Evolutionary conservation across 257 asterid genomes (phyloP).

Genomic region (Solanum paucissectum): DNA sequence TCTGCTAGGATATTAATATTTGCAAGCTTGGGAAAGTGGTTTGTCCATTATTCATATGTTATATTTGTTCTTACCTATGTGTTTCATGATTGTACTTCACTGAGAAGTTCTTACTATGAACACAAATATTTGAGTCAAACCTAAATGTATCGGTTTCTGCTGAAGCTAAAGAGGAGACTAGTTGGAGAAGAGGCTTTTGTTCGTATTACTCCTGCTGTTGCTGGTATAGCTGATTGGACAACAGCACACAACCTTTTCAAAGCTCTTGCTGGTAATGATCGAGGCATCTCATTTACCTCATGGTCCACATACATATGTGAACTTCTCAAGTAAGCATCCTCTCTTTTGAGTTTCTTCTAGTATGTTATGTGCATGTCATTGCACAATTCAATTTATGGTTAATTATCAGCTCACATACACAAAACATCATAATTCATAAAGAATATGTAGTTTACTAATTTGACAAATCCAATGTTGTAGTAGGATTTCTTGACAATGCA

Average conservation of each 20-base stretch:
- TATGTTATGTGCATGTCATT: neutral
- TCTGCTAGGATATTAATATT: neutral
- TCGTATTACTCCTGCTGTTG: slow-evolving; percentile 91
- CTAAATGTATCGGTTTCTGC: neutral
- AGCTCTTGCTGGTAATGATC: slow-evolving; percentile 74
- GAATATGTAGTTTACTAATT: neutral
- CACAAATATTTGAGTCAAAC: neutral
- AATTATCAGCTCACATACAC: neutral
- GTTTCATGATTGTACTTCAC: neutral
- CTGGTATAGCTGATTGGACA: slow-evolving; percentile 91
- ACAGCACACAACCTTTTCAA: slow-evolving; percentile 84
- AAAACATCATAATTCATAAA: neutral
- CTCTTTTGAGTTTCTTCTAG: neutral
- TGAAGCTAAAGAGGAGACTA: slow-evolving; percentile 44
- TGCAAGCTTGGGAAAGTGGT: neutral
- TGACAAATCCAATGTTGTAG: neutral
- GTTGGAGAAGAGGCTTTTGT: slow-evolving; percentile 93
- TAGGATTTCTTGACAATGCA: neutral
- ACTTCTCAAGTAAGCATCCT: slow-evolving; percentile 72
- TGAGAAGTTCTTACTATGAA: neutral
- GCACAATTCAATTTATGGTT: neutral
- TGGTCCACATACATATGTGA: slow-evolving; percentile 79
- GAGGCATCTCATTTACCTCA: slow-evolving; percentile 56
- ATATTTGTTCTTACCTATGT: neutral
- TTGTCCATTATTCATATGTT: neutral